These are phyloP conservation scores for Cryptosporidium ubiquitum DNA, from an alignment of 169 alveolate species.

Conservation along the genomic window DNA sequence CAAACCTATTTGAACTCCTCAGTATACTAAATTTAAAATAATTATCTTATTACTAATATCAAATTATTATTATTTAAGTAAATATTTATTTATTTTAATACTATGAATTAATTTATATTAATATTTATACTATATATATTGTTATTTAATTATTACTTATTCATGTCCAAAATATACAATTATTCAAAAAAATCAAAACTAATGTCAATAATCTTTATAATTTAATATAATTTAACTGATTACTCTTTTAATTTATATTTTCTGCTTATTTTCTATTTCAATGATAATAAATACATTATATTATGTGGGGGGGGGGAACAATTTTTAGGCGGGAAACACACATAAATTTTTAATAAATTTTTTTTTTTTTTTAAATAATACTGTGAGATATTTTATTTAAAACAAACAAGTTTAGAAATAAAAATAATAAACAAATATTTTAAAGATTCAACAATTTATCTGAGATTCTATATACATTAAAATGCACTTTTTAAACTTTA, in stretches of 20 bases:
- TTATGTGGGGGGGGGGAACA: not conserved
- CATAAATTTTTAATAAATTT: not conserved
- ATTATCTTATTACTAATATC: no score
- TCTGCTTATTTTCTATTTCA: not conserved
- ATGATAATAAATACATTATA: not conserved
- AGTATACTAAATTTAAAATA: no score
- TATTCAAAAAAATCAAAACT: not conserved
- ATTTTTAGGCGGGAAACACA: not conserved
- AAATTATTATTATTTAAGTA: no score
- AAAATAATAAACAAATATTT: no score
- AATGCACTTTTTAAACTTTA: no score
- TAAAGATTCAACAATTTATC: no score
- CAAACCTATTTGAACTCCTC: no score
- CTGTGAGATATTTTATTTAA: not conserved
- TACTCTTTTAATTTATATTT: not conserved
- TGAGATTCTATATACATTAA: no score
- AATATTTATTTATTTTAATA: no score
- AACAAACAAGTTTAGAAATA: not conserved
- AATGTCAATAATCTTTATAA: not conserved
- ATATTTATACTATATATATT: no score
- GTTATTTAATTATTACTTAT: not conserved
- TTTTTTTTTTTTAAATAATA: no score
- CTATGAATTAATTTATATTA: no score
- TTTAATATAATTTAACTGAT: not conserved
- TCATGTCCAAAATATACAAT: not conserved